Percentiles rank a stretch among this genome's conserved stretches.
phyloP scores from a whole-genome alignment of 2,329 filamentous ascomycete species.

The Phialophora expanda region DNA sequence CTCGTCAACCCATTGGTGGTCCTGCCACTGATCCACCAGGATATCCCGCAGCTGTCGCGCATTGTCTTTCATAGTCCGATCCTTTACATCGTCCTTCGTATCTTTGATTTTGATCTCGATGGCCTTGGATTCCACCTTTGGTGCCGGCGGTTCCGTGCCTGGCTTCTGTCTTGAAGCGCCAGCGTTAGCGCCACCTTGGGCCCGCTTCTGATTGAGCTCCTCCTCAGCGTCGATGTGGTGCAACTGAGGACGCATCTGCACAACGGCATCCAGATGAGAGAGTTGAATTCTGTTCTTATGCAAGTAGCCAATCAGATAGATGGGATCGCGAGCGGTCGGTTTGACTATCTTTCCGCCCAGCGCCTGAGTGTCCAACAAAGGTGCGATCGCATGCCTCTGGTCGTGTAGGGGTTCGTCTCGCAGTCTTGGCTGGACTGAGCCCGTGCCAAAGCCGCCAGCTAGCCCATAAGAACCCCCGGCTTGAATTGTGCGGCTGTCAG shows the following conservation, averaged over 20 bases:
- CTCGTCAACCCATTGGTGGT: constrained; percentile 80
- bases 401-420: constrained; percentile 60
- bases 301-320: constrained; percentile 93
- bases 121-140: constrained; percentile 68
- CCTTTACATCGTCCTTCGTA: constrained; percentile 58
- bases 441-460: constrained; percentile 73
- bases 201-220: constrained; percentile 67
- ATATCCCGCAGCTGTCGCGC: constrained; percentile 75
- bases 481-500: constrained; percentile 58
- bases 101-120: constrained; percentile 85
- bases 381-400: constrained; percentile 69
- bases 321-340: constrained; percentile 70
- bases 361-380: constrained; percentile 79
- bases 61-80: constrained; percentile 68
- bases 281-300: constrained; percentile 82
- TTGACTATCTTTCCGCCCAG: constrained; percentile 79
- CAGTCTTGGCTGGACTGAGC: constrained; percentile 45
- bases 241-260: constrained; percentile 88
- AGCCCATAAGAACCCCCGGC: constrained; percentile 72
- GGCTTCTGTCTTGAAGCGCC: constrained; percentile 41
- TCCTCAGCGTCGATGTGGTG: constrained; percentile 87
- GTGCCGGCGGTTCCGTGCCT: constrained; percentile 48
- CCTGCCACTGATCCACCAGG: constrained; percentile 81
- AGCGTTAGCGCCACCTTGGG: constrained; percentile 45
- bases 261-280: constrained; percentile 78